These are phyloP conservation scores for Aspergillus asperescens DNA, from an alignment of 495 filamentous ascomycete genomes.

Conservation along the genomic window DNA sequence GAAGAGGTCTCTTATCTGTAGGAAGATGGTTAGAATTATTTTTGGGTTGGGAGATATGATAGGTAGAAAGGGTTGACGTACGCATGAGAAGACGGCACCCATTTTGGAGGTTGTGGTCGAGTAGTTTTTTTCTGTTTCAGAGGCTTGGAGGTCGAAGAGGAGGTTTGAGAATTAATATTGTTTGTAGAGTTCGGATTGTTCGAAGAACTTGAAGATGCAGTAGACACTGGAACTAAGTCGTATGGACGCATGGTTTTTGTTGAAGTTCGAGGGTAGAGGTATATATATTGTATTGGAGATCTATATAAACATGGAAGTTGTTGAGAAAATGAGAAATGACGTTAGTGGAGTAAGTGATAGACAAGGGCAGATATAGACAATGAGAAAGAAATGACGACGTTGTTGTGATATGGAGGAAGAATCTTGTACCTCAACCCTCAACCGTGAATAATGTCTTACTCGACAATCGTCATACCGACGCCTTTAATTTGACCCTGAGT, in stretches of 20 bases:
- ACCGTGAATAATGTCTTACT: background rate
- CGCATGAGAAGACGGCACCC: conserved; percentile 94
- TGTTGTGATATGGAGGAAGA: background rate
- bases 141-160: conserved; percentile 7
- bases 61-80: conserved; percentile 49
- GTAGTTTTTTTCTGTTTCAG: conserved; percentile 12
- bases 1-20: conserved; percentile 71
- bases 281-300: background rate
- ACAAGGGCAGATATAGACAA: background rate
- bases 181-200: conserved; percentile 1
- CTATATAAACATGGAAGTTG: background rate
- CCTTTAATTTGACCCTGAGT: conserved; percentile 11
- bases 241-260: conserved; percentile 32
- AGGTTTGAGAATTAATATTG: background rate
- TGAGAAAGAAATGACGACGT: conserved; percentile 7
- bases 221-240: conserved; percentile 28
- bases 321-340: conserved; percentile 4
- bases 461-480: conserved; percentile 24
- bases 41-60: conserved; percentile 19
- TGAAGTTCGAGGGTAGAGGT: background rate
- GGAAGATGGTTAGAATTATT: too few relatives aligned
- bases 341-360: background rate
- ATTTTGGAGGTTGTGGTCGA: conserved; percentile 51
- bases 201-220: conserved; percentile 30
- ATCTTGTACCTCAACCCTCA: background rate